Percentiles rank a stretch among this genome's conserved stretches.
phyloP scores from a whole-genome alignment of 2,329 filamentous ascomycete genomes.

The Cercospora canescens region DNA sequence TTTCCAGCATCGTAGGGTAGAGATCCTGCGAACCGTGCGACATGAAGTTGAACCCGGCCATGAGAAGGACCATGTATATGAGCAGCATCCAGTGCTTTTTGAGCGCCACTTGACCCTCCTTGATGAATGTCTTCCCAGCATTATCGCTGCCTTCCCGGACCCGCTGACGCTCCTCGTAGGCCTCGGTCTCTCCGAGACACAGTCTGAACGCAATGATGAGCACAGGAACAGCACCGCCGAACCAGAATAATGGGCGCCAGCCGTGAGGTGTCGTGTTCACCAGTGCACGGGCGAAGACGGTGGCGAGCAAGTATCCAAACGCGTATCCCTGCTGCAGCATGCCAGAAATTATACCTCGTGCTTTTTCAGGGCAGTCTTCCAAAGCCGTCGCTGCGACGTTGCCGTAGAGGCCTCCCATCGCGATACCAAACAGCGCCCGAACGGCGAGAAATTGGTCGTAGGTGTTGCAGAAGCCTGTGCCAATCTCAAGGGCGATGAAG shows the following conservation, averaged over 20 bases:
- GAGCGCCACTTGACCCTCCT: conserved; percentile 76
- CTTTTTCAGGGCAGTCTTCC: conserved; percentile 61
- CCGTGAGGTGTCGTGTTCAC: conserved; percentile 74
- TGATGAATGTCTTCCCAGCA: conserved; percentile 67
- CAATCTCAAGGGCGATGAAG: conserved; percentile 62
- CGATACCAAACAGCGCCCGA: conserved; percentile 62
- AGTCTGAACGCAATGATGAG: conserved; percentile 79
- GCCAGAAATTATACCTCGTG: conserved; percentile 61
- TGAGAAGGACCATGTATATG: conserved; percentile 78
- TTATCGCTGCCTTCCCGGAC: conserved; percentile 62
- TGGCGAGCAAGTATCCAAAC: conserved; percentile 62
- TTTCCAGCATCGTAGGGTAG: conserved; percentile 62
- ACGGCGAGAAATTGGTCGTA: conserved; percentile 61
- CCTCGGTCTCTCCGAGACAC: conserved; percentile 74
- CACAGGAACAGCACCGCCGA: conserved; percentile 76
- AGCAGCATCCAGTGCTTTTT: conserved; percentile 79
- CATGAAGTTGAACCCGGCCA: conserved; percentile 94
- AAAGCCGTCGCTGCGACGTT: conserved; percentile 63
- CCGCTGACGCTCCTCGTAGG: conserved; percentile 66
- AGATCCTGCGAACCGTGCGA: conserved; percentile 72
- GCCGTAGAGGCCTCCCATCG: conserved; percentile 64
- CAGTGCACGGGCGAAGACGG: conserved; percentile 53
- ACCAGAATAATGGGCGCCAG: conserved; percentile 89
- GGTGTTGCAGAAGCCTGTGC: conserved; percentile 59
- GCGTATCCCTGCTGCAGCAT: conserved; percentile 66